Evolutionary conservation across 2,329 filamentous ascomycete species (phyloP).

Genomic region (Pleurostoma richardsiae): DNA sequence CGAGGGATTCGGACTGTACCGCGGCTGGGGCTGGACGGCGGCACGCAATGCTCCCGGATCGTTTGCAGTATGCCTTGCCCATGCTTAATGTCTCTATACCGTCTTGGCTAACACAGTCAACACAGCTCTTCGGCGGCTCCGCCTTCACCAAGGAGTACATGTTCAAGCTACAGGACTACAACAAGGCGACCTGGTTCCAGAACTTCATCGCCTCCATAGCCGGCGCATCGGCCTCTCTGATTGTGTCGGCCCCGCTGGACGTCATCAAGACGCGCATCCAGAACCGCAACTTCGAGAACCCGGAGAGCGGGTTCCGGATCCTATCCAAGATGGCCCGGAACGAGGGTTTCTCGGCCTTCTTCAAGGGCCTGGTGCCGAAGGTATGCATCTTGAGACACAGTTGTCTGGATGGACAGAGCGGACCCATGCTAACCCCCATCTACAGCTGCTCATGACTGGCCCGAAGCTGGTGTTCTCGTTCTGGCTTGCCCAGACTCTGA

Average conservation of each 20-base stretch:
- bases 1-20: conserved; percentile 92
- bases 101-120: background rate
- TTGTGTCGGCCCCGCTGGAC: conserved; percentile 93
- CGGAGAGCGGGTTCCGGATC: conserved; percentile 89
- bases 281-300: conserved; percentile 98
- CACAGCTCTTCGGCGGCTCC: conserved; percentile 91
- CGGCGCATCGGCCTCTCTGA: conserved; percentile 88
- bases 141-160: conserved; percentile 97
- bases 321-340: conserved; percentile 88
- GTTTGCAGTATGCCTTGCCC: conserved; percentile 68
- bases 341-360: conserved; percentile 83
- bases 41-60: conserved; percentile 95
- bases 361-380: conserved; percentile 96
- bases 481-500: conserved; percentile 98
- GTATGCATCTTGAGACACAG: conserved; percentile 28
- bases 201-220: conserved; percentile 97
- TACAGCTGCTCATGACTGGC: conserved; percentile 88
- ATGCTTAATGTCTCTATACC: background rate
- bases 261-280: conserved; percentile 98
- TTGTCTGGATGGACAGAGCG: no score
- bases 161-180: conserved; percentile 88
- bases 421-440: background rate
- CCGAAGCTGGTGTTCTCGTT: conserved; percentile 99
- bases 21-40: conserved; percentile 96
- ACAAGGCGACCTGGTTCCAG: conserved; percentile 87